These are phyloP conservation scores for Dactylis glomerata DNA, from an alignment of 176 grass and related monocot genomes.

Conservation along the genomic window DNA sequence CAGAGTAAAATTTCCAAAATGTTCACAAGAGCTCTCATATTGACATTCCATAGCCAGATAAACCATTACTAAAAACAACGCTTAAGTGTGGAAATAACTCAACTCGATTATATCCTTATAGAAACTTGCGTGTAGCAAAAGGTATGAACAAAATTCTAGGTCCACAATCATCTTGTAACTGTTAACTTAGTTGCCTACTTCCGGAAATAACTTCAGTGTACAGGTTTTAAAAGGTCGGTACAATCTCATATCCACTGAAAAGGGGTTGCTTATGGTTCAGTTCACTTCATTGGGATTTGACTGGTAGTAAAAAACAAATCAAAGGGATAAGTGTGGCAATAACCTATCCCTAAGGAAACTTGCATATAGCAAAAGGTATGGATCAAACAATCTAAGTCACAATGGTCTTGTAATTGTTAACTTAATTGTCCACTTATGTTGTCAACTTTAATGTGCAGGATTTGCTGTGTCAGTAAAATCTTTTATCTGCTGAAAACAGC, in stretches of 20 bases:
- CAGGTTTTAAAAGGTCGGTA: neutral
- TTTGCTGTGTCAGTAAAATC: neutral
- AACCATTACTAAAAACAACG: neutral
- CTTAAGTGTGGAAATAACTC: neutral
- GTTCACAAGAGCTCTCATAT: neutral
- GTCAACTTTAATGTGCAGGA: neutral
- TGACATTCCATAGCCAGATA: neutral
- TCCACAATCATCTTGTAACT: neutral
- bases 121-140: neutral
- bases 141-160: neutral
- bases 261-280: neutral
- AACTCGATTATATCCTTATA: neutral
- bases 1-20: neutral
- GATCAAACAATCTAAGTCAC: neutral
- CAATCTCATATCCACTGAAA: neutral
- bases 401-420: neutral
- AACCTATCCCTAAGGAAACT: neutral
- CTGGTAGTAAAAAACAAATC: neutral
- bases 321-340: neutral
- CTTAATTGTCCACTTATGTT: neutral
- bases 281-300: neutral
- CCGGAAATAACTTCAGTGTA: neutral
- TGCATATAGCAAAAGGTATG: neutral
- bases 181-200: neutral
- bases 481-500: neutral